A percentile compares a stretch with the other conserved stretches of the same genome.
Conservation (phyloP, 345 rosid species). For the Hibiscus syriacus region DNA sequence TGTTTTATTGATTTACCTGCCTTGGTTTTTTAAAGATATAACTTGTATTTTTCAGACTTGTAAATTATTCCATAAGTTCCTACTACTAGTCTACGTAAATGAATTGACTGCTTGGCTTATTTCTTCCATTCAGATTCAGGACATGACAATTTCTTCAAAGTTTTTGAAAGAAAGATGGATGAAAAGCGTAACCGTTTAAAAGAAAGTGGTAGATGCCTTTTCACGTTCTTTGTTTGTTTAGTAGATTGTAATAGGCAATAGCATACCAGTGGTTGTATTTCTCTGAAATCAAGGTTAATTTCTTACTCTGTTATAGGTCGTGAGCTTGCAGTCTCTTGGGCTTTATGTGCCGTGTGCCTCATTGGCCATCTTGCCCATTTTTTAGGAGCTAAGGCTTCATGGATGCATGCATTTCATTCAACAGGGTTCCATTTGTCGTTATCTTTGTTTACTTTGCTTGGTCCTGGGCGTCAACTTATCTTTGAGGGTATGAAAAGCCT, state of each 20-base stretch:
- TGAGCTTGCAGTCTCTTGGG: conserved; percentile 94
- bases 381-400: conserved; percentile 57
- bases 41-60: not conserved
- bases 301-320: conserved; percentile 43
- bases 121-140: conserved; percentile 51
- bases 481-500: conserved; percentile 80
- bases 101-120: conserved; percentile 18
- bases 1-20: not conserved
- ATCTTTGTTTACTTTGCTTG: conserved; percentile 82
- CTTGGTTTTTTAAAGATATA: not conserved
- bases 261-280: conserved; percentile 1
- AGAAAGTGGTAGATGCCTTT: conserved; percentile 56
- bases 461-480: conserved; percentile 87
- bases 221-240: not conserved
- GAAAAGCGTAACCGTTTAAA: conserved; percentile 68
- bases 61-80: not conserved
- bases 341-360: conserved; percentile 92
- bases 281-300: not conserved
- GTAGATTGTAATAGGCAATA: not conserved
- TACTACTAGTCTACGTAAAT: not conserved
- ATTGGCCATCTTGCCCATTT: conserved; percentile 85
- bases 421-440: conserved; percentile 81
- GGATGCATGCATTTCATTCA: conserved; percentile 81
- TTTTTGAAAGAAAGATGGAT: conserved; percentile 75
- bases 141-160: conserved; percentile 53